A percentile compares a stretch with the other conserved stretches of the same genome.
phyloP scores from a whole-genome alignment of 1,284 basidiomycete species.

The Ganoderma lucidum region DNA sequence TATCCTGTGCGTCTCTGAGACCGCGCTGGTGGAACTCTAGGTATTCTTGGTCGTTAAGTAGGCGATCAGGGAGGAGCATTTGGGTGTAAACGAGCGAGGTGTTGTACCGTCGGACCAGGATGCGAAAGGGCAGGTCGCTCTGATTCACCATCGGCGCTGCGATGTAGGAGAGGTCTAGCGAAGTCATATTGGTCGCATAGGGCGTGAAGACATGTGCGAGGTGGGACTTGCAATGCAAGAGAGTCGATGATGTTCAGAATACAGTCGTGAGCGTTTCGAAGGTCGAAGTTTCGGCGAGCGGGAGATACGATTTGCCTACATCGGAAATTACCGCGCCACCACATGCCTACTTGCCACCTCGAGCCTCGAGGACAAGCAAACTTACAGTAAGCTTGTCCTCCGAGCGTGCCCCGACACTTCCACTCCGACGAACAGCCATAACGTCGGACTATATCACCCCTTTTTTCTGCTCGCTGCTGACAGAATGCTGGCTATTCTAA shows the following conservation, averaged over 20 bases:
- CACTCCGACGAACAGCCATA: background rate
- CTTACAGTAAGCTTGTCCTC: background rate
- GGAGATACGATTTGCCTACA: background rate
- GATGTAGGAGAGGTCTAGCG: constrained; percentile 27
- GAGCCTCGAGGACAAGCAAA: too few relatives aligned
- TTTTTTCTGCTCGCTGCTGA: background rate
- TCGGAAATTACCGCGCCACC: background rate
- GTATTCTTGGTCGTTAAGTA: constrained; percentile 68
- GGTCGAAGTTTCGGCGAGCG: background rate
- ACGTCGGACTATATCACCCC: background rate
- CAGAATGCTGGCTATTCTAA: background rate
- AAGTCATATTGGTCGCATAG: background rate
- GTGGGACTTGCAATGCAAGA: too few relatives aligned
- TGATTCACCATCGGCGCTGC: constrained; percentile 78
- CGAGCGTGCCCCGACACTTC: constrained; percentile 2
- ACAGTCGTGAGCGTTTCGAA: background rate
- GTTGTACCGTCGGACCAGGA: constrained; percentile 63
- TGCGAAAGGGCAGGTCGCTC: constrained; percentile 75
- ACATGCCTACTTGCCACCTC: background rate
- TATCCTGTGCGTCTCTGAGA: constrained; percentile 33
- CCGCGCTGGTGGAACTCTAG: constrained; percentile 54
- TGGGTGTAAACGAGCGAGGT: constrained; percentile 75
- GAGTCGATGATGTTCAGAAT: background rate
- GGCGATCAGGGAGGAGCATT: constrained; percentile 68
- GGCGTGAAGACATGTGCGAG: background rate